phyloP scores from a whole-genome alignment of 139 green algal genomes.

The Tetraselmis chui region DNA sequence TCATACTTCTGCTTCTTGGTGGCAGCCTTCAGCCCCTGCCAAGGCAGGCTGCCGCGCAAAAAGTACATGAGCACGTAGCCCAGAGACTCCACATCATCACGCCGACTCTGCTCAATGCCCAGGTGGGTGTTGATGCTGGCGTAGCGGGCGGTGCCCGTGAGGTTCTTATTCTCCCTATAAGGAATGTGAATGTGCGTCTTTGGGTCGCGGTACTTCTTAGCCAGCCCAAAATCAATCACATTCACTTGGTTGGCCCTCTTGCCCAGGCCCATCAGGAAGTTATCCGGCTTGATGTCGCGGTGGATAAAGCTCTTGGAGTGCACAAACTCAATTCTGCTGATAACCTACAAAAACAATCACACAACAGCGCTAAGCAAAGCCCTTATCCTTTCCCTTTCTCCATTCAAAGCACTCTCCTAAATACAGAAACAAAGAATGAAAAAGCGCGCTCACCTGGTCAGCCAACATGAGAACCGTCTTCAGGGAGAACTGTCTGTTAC shows the following conservation, averaged over 20 bases:
- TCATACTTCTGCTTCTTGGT: conserved; percentile 99
- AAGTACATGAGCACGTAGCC: conserved; percentile 99
- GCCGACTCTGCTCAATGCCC: conserved; percentile 94
- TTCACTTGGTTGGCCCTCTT: conserved; percentile 98
- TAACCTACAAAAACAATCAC: background rate
- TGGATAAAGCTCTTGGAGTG: conserved; percentile 98
- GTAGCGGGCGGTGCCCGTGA: conserved; percentile 98
- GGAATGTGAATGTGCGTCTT: conserved; percentile 99
- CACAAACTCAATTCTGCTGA: conserved; percentile 88
- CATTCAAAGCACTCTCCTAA: background rate
- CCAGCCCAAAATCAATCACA: conserved; percentile 99
- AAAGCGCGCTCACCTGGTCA: conserved; percentile 80
- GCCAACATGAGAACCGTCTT: conserved; percentile 99
- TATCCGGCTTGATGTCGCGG: conserved; percentile 98
- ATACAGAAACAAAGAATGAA: background rate
- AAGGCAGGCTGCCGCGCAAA: conserved; percentile 89
- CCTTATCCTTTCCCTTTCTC: background rate
- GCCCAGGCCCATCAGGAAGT: conserved; percentile 97
- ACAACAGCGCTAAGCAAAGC: background rate
- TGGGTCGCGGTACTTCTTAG: conserved; percentile 98
- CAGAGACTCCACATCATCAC: conserved; percentile 94
- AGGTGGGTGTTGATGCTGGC: conserved; percentile 99
- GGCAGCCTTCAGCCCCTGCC: conserved; percentile 94
- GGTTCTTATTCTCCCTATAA: conserved; percentile 98
- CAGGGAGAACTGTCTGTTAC: conserved; percentile 92